A percentile compares a stretch with the other conserved stretches of the same genome.
Conservation (phyloP, 2,329 filamentous ascomycete species). For the Sporothrix brunneoviolacea region DNA sequence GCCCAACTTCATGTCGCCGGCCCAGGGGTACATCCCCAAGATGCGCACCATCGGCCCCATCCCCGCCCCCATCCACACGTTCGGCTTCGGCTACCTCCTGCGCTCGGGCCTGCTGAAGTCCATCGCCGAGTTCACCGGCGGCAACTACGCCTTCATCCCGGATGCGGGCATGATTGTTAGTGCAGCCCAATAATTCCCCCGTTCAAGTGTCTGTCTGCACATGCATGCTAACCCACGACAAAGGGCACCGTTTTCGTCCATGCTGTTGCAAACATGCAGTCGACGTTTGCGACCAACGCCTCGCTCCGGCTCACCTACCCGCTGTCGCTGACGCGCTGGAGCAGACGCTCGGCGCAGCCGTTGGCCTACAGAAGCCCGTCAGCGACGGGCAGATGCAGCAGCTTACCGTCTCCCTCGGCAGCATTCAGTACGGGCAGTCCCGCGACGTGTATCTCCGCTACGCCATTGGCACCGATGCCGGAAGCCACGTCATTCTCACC, state of each 20-base stretch:
- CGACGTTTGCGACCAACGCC: slow-evolving; percentile 47
- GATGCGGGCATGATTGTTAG: slow-evolving; percentile 54
- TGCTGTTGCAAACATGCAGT: slow-evolving; percentile 54
- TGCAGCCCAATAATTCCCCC: too few relatives aligned
- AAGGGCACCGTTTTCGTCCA: slow-evolving; percentile 54
- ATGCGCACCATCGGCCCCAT: slow-evolving; percentile 36
- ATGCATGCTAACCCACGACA: not conserved
- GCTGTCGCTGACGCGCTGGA: slow-evolving; percentile 29
- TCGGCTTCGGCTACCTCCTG: slow-evolving; percentile 47
- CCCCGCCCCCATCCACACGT: slow-evolving; percentile 43
- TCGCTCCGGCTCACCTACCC: slow-evolving; percentile 37
- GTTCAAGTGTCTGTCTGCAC: not conserved
- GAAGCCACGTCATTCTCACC: slow-evolving; percentile 21
- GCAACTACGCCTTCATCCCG: slow-evolving; percentile 55
- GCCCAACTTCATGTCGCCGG: slow-evolving; percentile 45
- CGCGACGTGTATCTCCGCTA: slow-evolving; percentile 46
- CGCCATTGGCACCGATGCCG: slow-evolving; percentile 18
- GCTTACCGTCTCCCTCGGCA: slow-evolving; percentile 40
- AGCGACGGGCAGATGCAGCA: slow-evolving; percentile 8
- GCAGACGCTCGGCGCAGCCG: slow-evolving; percentile 33
- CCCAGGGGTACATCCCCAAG: slow-evolving; percentile 48
- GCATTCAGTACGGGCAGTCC: slow-evolving; percentile 55
- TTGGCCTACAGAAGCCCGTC: slow-evolving; percentile 24
- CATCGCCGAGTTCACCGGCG: slow-evolving; percentile 50
- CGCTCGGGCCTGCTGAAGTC: slow-evolving; percentile 50